These are phyloP conservation scores for Eucalyptus viminalis DNA, from an alignment of 345 rosid species.

Conservation along the genomic window DNA sequence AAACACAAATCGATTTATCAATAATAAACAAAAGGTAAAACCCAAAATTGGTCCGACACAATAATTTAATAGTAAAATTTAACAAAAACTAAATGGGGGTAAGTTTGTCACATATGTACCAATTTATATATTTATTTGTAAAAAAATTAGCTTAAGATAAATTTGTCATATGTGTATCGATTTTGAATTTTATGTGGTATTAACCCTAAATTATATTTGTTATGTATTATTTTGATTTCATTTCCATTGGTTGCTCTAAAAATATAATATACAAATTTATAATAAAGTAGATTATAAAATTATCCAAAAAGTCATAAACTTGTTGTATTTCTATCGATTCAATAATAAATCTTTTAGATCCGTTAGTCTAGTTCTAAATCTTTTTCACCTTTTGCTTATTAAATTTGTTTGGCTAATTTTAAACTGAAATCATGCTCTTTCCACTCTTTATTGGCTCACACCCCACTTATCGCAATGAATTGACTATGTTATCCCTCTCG, in stretches of 20 bases:
- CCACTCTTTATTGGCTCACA: no score
- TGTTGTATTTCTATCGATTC: no score
- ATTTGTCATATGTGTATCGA: accelerated
- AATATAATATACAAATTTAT: no score
- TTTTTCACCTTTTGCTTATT: no score
- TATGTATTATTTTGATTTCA: no score
- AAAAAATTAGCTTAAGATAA: no score
- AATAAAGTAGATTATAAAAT: no score
- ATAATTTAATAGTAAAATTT: no score
- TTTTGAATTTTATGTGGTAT: no score
- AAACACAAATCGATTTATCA: accelerated
- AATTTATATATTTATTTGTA: accelerated
- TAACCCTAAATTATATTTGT: no score
- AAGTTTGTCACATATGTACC: accelerated
- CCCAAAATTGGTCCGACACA: accelerated
- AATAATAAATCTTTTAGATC: accelerated
- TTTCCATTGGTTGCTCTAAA: no score
- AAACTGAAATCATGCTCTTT: accelerated
- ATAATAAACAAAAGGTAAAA: accelerated
- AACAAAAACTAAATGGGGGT: accelerated
- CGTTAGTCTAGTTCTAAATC: accelerated
- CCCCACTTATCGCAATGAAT: accelerated
- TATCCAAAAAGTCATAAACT: accelerated
- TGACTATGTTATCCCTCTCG: background rate
- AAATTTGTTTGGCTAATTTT: no score